Percentiles rank a stretch among this genome's conserved stretches.
Evolutionary conservation across 2,329 filamentous ascomycete genomes (phyloP).

Genomic region (Ophiocordyceps sinensis): DNA sequence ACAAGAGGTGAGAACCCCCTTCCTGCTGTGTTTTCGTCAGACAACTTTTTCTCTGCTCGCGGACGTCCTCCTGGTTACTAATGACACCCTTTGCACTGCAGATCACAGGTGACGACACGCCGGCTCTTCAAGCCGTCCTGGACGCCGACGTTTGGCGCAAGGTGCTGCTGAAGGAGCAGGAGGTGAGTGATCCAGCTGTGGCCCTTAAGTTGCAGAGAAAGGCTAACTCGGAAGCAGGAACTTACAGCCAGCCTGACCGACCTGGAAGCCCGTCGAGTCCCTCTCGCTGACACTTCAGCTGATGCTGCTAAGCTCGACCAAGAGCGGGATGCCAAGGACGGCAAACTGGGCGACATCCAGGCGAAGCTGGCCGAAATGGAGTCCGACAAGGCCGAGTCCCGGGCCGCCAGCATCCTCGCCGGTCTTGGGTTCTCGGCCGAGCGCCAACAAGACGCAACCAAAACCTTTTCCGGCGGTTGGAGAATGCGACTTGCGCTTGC

Average conservation of each 20-base stretch:
- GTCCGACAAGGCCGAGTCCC: constrained; percentile 91
- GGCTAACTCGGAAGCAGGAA: constrained; percentile 32
- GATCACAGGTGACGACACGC: constrained; percentile 91
- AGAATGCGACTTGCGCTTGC: constrained; percentile 94
- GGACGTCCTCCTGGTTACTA: not conserved
- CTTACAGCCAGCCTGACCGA: constrained; percentile 61
- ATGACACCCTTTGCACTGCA: constrained; percentile 16
- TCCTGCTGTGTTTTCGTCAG: not conserved
- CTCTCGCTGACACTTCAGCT: constrained; percentile 79
- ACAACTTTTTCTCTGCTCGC: not conserved
- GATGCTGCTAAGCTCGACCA: constrained; percentile 76
- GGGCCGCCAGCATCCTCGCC: constrained; percentile 89
- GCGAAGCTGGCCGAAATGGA: constrained; percentile 94
- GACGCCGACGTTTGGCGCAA: constrained; percentile 99
- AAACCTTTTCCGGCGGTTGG: constrained; percentile 99
- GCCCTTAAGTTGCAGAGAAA: constrained; percentile 11
- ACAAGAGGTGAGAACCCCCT: constrained; percentile 57
- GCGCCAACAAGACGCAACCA: constrained; percentile 82
- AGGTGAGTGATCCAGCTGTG: constrained; percentile 33
- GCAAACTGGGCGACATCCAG: constrained; percentile 82
- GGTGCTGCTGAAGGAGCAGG: constrained; percentile 78
- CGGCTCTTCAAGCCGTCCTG: constrained; percentile 84
- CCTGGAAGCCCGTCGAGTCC: constrained; percentile 63
- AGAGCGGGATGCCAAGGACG: constrained; percentile 80
- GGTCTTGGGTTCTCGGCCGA: constrained; percentile 94